Conservation (phyloP, 495 filamentous ascomycete species). For the Trichocladium uniseriatum region DNA sequence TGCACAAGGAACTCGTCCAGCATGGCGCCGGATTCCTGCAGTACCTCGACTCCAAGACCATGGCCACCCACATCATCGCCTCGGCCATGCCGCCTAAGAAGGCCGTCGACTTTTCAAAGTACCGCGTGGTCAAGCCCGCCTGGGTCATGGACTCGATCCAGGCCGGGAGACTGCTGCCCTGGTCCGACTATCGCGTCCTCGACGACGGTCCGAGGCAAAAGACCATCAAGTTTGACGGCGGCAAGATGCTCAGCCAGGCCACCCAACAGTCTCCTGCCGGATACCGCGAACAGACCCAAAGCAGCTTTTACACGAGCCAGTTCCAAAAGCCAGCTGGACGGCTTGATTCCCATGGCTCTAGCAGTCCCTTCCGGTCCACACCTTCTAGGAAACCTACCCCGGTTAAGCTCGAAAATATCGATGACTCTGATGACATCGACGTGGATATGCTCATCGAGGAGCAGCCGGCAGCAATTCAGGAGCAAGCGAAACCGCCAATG, state of each 20-base stretch:
- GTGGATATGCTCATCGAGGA: slow-evolving; percentile 11
- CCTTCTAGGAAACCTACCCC: slow-evolving; percentile 10
- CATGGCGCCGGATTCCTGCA: slow-evolving; percentile 91
- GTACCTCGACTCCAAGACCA: slow-evolving; percentile 89
- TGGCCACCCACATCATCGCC: slow-evolving; percentile 90
- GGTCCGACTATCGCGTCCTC: slow-evolving; percentile 71
- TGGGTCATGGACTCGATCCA: slow-evolving; percentile 88
- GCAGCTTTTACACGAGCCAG: slow-evolving; percentile 72
- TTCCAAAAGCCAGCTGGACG: slow-evolving; percentile 34
- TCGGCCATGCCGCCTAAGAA: slow-evolving; percentile 88
- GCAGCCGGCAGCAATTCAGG: not conserved
- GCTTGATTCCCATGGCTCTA: slow-evolving; percentile 2
- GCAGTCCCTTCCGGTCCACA: slow-evolving; percentile 18
- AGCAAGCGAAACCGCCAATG: not conserved
- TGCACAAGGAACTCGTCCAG: slow-evolving; percentile 75
- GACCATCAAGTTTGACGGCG: slow-evolving; percentile 58
- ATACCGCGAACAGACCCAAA: slow-evolving; percentile 67
- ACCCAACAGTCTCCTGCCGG: slow-evolving; percentile 35
- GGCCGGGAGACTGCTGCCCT: slow-evolving; percentile 70
- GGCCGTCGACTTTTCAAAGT: slow-evolving; percentile 69
- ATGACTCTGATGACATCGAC: slow-evolving; percentile 16
- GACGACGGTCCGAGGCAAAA: slow-evolving; percentile 73
- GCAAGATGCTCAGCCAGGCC: slow-evolving; percentile 55
- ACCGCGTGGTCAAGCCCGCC: slow-evolving; percentile 90
- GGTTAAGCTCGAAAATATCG: slow-evolving; percentile 1